A percentile compares a stretch with the other conserved stretches of the same genome.
Conservation (phyloP, 805 yeast genomes). For the Barnettozyma botsteinii region DNA sequence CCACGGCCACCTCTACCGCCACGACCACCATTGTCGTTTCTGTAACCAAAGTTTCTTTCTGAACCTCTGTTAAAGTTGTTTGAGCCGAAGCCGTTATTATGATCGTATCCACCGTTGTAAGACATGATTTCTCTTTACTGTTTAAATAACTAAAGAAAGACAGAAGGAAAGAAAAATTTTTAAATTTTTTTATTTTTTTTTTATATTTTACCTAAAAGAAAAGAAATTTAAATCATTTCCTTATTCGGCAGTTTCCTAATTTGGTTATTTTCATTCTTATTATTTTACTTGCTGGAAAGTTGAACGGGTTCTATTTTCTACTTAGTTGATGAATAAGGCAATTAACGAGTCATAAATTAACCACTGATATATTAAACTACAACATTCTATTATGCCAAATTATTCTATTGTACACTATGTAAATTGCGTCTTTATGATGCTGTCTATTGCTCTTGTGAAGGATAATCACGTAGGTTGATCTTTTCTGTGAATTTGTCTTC, state of each 20-base stretch:
- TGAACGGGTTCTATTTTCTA: too few species aligned
- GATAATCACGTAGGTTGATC: conserved; percentile 50
- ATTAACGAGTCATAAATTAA: too few species aligned
- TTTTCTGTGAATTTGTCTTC: conserved; percentile 72
- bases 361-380: too few species aligned
- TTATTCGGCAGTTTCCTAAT: neutral
- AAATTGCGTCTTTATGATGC: neutral
- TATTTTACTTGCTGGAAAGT: neutral
- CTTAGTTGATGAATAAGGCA: too few species aligned
- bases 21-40: conserved; percentile 35
- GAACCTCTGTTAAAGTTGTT: conserved; percentile 31
- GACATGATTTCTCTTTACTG: conserved; percentile 25
- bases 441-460: conserved; percentile 42
- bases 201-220: neutral
- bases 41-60: conserved; percentile 29
- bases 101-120: conserved; percentile 25
- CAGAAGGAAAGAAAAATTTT: neutral
- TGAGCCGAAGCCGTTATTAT: conserved; percentile 28
- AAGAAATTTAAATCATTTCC: too few species aligned
- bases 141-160: neutral
- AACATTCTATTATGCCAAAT: neutral
- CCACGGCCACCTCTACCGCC: conserved; percentile 22
- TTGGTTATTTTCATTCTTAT: neutral
- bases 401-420: conserved; percentile 5
- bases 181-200: neutral